These are phyloP conservation scores for Brassica carinata DNA, from an alignment of 345 rosid genomes.

Conservation along the genomic window DNA sequence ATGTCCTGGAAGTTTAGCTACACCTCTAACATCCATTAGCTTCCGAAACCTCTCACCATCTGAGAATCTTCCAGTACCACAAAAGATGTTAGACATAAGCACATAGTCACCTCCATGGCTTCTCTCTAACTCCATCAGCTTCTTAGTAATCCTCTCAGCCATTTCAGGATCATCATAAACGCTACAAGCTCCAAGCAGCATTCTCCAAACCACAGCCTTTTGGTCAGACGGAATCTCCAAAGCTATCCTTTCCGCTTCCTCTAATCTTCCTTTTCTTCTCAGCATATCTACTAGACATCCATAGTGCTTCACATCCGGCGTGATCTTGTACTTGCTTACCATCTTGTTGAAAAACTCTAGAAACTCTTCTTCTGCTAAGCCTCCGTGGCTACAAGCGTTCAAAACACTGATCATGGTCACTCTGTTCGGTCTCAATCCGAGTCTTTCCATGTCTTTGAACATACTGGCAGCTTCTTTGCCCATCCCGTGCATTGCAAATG, in stretches of 20 bases:
- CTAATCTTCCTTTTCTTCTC: conserved; percentile 77
- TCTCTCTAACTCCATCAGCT: conserved; percentile 68
- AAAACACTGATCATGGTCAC: conserved; percentile 76
- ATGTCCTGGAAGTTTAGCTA: conserved; percentile 61
- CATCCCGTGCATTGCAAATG: conserved; percentile 86
- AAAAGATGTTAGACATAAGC: conserved; percentile 67
- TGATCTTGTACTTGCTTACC: conserved; percentile 51
- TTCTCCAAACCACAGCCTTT: conserved; percentile 74
- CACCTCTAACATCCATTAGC: conserved; percentile 55
- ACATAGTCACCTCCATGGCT: conserved; percentile 81
- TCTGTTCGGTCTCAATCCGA: conserved; percentile 60
- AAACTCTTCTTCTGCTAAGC: conserved; percentile 63
- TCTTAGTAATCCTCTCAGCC: conserved; percentile 70
- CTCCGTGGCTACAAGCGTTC: conserved; percentile 91
- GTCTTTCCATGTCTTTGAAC: conserved; percentile 63
- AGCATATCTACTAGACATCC: conserved; percentile 83
- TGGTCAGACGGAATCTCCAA: conserved; percentile 54
- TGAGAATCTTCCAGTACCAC: conserved; percentile 61
- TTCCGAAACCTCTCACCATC: conserved; percentile 68
- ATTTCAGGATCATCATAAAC: conserved; percentile 68
- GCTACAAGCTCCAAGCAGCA: conserved; percentile 78
- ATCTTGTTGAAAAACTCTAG: conserved; percentile 61
- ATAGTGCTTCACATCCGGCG: conserved; percentile 69
- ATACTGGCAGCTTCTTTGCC: conserved; percentile 63
- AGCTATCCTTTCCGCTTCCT: conserved; percentile 78